Percentiles rank a stretch among this genome's conserved stretches.
phyloP scores from a whole-genome alignment of 148 eudicot genomes.

The Silene uniflora region DNA sequence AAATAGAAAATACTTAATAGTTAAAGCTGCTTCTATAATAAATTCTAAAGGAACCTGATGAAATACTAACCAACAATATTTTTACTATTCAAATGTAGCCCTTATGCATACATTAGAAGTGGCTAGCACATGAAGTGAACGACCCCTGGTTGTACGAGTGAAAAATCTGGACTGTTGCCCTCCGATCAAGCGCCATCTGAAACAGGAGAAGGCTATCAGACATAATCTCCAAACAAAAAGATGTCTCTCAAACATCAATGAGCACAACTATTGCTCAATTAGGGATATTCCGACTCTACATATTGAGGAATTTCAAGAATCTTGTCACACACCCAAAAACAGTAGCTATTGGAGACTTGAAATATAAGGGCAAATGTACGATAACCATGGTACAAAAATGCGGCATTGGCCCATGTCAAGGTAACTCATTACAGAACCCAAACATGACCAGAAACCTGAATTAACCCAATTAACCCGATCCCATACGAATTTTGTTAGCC shows the following conservation, averaged over 20 bases:
- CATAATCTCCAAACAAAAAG: not conserved
- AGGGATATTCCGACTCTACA: not conserved
- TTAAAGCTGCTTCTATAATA: slow-evolving; percentile 13
- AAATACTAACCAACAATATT: slow-evolving; percentile 48
- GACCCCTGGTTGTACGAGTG: slow-evolving; percentile 22
- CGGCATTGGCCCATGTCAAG: not conserved
- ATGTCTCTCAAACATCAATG: slow-evolving; percentile 1
- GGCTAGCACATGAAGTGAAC: slow-evolving; percentile 24
- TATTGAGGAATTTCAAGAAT: not conserved
- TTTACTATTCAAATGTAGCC: slow-evolving; percentile 39
- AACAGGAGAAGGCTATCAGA: slow-evolving; percentile 16
- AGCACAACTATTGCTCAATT: not conserved
- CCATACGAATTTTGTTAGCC: no score
- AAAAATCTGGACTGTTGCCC: slow-evolving; percentile 21
- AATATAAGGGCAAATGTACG: not conserved
- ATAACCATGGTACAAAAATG: not conserved
- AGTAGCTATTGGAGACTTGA: not conserved
- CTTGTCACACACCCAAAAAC: not conserved
- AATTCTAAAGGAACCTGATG: slow-evolving; percentile 29
- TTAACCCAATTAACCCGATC: no score
- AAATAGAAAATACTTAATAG: not conserved
- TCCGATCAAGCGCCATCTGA: slow-evolving; percentile 30
- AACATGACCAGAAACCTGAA: no score
- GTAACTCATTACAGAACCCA: no score
- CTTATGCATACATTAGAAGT: slow-evolving; percentile 36